Base-by-base conservation (phyloP, 495 filamentous ascomycete genomes). In the Aspergillus sclerotiicarbonarius region DNA sequence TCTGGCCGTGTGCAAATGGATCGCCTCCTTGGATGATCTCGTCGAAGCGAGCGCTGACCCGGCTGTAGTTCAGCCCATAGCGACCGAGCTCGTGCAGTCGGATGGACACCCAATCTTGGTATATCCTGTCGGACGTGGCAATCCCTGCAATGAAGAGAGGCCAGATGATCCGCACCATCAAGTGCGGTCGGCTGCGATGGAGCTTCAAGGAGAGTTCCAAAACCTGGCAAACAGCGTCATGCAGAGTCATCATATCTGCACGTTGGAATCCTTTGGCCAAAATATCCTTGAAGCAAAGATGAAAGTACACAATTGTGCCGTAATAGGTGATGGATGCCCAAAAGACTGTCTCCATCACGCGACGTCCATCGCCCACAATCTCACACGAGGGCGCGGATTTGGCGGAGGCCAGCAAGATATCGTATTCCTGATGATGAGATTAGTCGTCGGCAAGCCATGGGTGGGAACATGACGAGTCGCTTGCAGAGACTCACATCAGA, bases 51-150 rank as follows among this genome's bases (percentile, higher is more conserved):
- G 32, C 8, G 21, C 66, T 67, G 13, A 65, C 62, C 13, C 62
- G 60, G 8, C 20, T 15, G n/a, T 49, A 53, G 18, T 53, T 53
- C 33, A 39, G 9, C 12, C 66, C 69, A 57, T 68, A 70, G 29
- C 60, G 64, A 30, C 71, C 65, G n/a, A 72, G 58, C 35, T 69
- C 68, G 5, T 62, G 61, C 48, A 74, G 45, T 20, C 65, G 66
- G 30, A 71, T 71, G 16, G 68, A 67, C 25, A 72, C 70, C 71
- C 71, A 74, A 58, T 72, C 71, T 50, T 67, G 68, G 54, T 67
- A 67, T 8, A 67, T 69, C 8, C 44, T 59, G 48, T 72, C 71
- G 0, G 60, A 53, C 10, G 69, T 74, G 9, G 69, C 71, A 46
- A 71, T 67, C 0, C 68, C 70, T 4, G 70, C 70, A 4, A 71